phyloP scores from a whole-genome alignment of 2,329 filamentous ascomycete species.

The Monosporascus sp. region DNA sequence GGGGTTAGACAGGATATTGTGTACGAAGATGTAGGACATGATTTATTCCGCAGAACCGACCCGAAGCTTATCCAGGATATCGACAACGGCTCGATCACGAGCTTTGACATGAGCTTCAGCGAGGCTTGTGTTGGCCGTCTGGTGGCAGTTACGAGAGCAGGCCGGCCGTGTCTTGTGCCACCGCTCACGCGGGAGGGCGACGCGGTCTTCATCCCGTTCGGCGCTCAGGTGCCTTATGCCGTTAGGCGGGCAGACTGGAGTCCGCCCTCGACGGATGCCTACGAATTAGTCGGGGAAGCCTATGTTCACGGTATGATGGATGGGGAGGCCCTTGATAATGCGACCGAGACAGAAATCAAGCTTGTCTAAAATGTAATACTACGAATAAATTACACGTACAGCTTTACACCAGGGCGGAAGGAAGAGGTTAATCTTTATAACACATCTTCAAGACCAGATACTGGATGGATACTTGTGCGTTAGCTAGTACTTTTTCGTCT shows the following conservation, averaged over 20 bases:
- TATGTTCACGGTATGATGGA: constrained; percentile 10
- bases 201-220: constrained; percentile 5
- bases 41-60: too few relatives aligned
- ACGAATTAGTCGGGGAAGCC: constrained; percentile 7
- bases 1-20: too few relatives aligned
- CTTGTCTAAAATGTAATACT: too few relatives aligned
- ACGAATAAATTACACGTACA: too few relatives aligned
- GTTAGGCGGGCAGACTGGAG: not conserved
- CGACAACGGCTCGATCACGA: not conserved
- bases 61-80: too few relatives aligned
- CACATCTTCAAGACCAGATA: too few relatives aligned
- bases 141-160: constrained; percentile 3
- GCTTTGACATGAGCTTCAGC: constrained; percentile 1
- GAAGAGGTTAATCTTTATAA: too few relatives aligned
- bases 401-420: too few relatives aligned
- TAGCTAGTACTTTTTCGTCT: too few relatives aligned
- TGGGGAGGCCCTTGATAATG: not conserved
- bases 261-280: not conserved
- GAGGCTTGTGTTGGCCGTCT: constrained; percentile 5
- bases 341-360: too few relatives aligned
- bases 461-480: too few relatives aligned
- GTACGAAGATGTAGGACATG: too few relatives aligned
- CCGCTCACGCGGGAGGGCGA: constrained; percentile 6
- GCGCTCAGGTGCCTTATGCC: constrained; percentile 9
- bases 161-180: constrained; percentile 7